Base-by-base conservation (phyloP, 176 grass and related monocot species). In the Avena sativa region DNA sequence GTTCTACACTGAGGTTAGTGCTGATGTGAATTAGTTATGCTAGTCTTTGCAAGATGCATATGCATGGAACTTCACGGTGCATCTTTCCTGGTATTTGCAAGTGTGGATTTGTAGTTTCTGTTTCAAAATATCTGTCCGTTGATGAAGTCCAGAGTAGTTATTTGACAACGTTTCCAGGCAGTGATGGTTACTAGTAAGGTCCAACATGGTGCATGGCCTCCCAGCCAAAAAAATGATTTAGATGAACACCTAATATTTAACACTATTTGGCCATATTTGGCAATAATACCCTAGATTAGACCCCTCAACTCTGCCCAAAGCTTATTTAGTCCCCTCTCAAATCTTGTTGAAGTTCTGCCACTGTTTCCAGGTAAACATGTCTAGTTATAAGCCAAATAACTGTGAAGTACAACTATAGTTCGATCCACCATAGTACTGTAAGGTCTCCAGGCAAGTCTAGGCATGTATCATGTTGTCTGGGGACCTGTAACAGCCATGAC, bases 1-100 rank as follows among this genome's bases (percentile, higher is more conserved):
- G 78, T 34, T 73, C 55, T 87, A 81, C 56, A 34, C 26, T 4
- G 13, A 87, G 85, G 85, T 87, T 63, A 14, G 43, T 76, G 26
- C 4, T 61, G 25, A 73, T 73, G 44, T 58, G 25, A 38, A 68
- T 16, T 38, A 68, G 23, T 52, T 51, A 51, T 52, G 47, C 47
- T 75, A 75, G 71, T 74, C 46, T 74, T 50, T 50, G 20, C 12
- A 49, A 50, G 46, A 74, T 26, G 71, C 12, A 74, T 74, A 74
- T 49, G 71, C 46, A 74, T 74, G 71, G 46, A 48, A 48, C 46
- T 71, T 44, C 17, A 6, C 67, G 36, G 17, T 71, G 38, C 36
- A 44, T 17, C 67, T 71, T 43, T 20, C 38, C n/a, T n/a, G n/a
- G n/a, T n/a, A n/a, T n/a, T n/a, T n/a, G n/a, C n/a, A n/a, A n/a